phyloP scores from a whole-genome alignment of 176 grass and related monocot species.

The Paspalum vaginatum region DNA sequence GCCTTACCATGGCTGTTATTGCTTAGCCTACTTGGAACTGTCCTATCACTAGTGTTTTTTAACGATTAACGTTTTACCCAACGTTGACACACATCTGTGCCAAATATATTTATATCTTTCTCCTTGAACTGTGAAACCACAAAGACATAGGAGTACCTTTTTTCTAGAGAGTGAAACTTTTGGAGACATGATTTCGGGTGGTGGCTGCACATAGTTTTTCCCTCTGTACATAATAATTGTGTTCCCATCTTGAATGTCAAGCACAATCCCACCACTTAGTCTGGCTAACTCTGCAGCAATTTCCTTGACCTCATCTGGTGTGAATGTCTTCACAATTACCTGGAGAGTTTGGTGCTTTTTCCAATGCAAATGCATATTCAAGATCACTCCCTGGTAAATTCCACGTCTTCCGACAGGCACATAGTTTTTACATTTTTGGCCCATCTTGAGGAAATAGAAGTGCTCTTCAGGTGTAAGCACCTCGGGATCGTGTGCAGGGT shows the following conservation, averaged over 20 bases:
- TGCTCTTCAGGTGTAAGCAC: slow-evolving; percentile 95
- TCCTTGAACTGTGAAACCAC: slow-evolving; percentile 15
- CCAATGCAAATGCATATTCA: slow-evolving; percentile 99
- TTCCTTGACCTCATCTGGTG: slow-evolving; percentile 85
- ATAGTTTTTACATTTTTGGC: slow-evolving; percentile 93
- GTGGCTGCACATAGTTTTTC: slow-evolving; percentile 92
- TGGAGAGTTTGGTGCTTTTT: slow-evolving; percentile 97
- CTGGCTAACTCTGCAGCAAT: slow-evolving; percentile 79
- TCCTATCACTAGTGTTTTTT: background rate
- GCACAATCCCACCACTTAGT: slow-evolving; percentile 91
- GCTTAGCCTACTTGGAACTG: background rate
- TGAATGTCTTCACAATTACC: slow-evolving; percentile 96
- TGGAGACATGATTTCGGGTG: slow-evolving; percentile 95
- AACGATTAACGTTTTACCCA: slow-evolving; percentile 12
- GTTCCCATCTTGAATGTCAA: slow-evolving; percentile 82
- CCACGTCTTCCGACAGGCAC: slow-evolving; percentile 94
- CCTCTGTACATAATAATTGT: slow-evolving; percentile 98
- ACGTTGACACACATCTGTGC: background rate
- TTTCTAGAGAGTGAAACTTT: slow-evolving; percentile 84
- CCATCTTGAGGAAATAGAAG: slow-evolving; percentile 96
- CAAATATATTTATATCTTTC: slow-evolving; percentile 22
- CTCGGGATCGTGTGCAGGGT: slow-evolving; percentile 83
- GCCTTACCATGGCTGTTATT: background rate
- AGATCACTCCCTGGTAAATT: slow-evolving; percentile 96
- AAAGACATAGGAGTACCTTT: slow-evolving; percentile 50